Evolutionary conservation across 163 green algal species (phyloP).

Genomic region (Scenedesmus sp.): DNA sequence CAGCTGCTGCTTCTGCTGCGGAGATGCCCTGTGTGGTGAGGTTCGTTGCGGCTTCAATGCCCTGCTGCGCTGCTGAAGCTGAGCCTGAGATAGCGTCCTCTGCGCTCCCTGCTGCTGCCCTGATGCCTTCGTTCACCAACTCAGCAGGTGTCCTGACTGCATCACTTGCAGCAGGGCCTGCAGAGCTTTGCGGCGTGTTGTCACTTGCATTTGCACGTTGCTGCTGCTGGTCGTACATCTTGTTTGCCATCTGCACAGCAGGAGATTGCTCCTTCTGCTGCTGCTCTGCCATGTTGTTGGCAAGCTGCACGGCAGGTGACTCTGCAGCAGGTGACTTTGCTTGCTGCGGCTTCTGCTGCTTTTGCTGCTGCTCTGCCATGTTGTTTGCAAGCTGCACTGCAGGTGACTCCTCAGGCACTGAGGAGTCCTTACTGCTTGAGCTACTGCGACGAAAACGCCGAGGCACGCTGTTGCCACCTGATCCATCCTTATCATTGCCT

Average conservation of each 20-base stretch:
- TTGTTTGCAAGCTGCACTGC: constrained; percentile 28
- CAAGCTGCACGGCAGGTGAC: neutral
- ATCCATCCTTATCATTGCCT: neutral
- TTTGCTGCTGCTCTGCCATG: neutral
- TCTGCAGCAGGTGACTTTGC: neutral
- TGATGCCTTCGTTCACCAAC: neutral
- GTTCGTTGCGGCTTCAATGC: constrained; percentile 30
- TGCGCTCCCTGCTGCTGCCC: constrained; percentile 13
- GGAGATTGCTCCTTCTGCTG: neutral
- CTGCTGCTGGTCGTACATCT: neutral
- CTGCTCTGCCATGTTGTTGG: neutral
- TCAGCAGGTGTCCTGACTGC: neutral
- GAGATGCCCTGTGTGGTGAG: constrained; percentile 19
- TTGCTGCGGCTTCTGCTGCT: neutral
- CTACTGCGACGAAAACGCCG: neutral
- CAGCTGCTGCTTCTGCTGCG: constrained; percentile 27
- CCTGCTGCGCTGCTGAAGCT: neutral
- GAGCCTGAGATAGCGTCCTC: neutral
- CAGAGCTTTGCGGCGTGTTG: neutral
- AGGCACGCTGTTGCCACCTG: neutral
- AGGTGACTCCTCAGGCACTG: neutral
- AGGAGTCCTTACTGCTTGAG: neutral
- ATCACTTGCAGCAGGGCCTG: neutral
- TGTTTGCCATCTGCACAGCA: neutral
- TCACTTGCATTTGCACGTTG: neutral